A percentile compares a stretch with the other conserved stretches of the same genome.
These are phyloP conservation scores for Exophiala aquamarina DNA, from an alignment of 2,329 filamentous ascomycete genomes.

Conservation along the genomic window DNA sequence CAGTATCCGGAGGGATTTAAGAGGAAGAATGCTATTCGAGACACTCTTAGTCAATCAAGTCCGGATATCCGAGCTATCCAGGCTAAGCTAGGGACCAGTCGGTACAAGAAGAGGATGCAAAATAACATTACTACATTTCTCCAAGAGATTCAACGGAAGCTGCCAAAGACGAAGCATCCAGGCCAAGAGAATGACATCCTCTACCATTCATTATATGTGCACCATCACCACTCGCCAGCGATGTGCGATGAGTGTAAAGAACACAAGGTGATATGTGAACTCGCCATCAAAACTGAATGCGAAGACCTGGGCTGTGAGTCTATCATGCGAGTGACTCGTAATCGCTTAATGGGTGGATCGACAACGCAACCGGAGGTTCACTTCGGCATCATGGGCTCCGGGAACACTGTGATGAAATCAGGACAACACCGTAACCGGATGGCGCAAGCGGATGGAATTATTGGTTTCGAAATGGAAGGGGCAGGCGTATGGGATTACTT, in stretches of 20 bases:
- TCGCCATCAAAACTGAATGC: conserved; percentile 10
- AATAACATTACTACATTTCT: conserved; percentile 7
- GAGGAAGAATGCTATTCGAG: conserved; percentile 19
- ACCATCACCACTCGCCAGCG: conserved; percentile 26
- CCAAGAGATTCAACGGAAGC: conserved; percentile 1
- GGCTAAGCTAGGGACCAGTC: conserved; percentile 2
- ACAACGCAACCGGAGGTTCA: conserved; percentile 28
- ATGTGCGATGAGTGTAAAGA: conserved; percentile 3
- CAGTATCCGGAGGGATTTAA: conserved; percentile 26
- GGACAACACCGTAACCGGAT: conserved; percentile 37
- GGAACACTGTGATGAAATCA: conserved; percentile 42
- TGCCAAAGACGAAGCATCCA: conserved; percentile 1
- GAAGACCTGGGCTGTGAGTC: conserved; percentile 10
- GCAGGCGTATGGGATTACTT: conserved; percentile 23
- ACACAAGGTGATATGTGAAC: conserved; percentile 3
- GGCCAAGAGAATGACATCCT: conserved; percentile 24
- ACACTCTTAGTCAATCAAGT: conserved; percentile 24
- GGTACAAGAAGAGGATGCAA: conserved; percentile 5
- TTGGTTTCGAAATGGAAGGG: conserved; percentile 25
- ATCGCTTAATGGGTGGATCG: conserved; percentile 10
- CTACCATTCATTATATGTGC: conserved; percentile 24
- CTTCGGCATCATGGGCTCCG: conserved; percentile 41
- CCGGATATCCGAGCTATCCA: conserved; percentile 24
- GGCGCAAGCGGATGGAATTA: conserved; percentile 23
- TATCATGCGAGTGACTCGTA: conserved; percentile 11